Conservation (phyloP, 352 stramenopile genomes). For the Lagenidium giganteum region DNA sequence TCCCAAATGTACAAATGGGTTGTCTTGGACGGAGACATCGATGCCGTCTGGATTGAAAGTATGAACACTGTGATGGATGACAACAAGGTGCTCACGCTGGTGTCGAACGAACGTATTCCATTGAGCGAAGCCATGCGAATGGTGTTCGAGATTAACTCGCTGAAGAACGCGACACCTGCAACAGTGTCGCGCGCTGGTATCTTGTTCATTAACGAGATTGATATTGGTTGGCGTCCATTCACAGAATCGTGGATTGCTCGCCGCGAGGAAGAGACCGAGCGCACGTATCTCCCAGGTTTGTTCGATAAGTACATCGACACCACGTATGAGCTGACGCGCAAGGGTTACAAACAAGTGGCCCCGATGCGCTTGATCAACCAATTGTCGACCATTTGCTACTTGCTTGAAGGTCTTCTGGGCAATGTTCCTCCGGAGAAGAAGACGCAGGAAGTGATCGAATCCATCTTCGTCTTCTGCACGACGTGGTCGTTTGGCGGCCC, state of each 20-base stretch:
- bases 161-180: slow-evolving; percentile 83
- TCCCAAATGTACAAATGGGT: slow-evolving; percentile 91
- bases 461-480: slow-evolving; percentile 94
- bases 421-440: slow-evolving; percentile 88
- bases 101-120: slow-evolving; percentile 85
- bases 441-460: slow-evolving; percentile 90
- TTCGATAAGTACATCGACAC: slow-evolving; percentile 97
- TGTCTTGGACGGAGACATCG: slow-evolving; percentile 84
- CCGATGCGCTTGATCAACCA: slow-evolving; percentile 94
- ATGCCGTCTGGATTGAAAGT: slow-evolving; percentile 86
- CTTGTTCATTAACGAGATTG: slow-evolving; percentile 85
- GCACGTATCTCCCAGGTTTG: slow-evolving; percentile 88
- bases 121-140: slow-evolving; percentile 84
- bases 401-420: slow-evolving; percentile 92
- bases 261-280: slow-evolving; percentile 88
- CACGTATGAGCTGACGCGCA: slow-evolving; percentile 92
- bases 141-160: slow-evolving; percentile 89
- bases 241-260: slow-evolving; percentile 95
- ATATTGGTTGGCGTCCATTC: slow-evolving; percentile 95
- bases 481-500: slow-evolving; percentile 97
- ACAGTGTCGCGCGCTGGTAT: slow-evolving; percentile 87
- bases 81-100: slow-evolving; percentile 94
- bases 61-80: slow-evolving; percentile 99
- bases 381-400: slow-evolving; percentile 94
- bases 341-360: slow-evolving; percentile 94